Evolutionary conservation across 192 early-diverging fungal genomes (phyloP).

Genomic region (Glomus cerebriforme): DNA sequence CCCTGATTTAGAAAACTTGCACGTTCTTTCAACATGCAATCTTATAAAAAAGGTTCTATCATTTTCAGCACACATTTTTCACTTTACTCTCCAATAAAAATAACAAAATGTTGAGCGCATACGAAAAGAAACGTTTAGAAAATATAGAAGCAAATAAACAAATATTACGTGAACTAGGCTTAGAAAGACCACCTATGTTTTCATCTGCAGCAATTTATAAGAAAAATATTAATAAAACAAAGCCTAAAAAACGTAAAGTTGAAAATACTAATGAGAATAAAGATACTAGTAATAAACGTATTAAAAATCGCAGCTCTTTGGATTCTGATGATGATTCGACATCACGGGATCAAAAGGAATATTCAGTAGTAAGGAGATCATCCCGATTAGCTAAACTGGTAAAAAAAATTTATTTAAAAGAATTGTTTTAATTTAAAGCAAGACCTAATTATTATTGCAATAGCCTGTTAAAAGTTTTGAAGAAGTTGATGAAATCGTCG

Average conservation of each 20-base stretch:
- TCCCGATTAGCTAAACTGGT: no score
- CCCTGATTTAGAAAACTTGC: no score
- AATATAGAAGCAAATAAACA: conserved; percentile 35
- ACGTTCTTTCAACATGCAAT: no score
- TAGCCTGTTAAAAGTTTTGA: background rate
- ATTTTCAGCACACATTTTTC: no score
- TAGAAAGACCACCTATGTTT: background rate
- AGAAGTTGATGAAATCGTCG: background rate
- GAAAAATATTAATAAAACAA: background rate
- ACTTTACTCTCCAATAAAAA: no score
- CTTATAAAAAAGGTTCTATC: no score
- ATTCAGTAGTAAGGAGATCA: no score
- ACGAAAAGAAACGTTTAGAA: conserved; percentile 38
- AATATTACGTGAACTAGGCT: conserved; percentile 12
- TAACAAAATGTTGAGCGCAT: conserved; percentile 18
- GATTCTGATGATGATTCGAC: background rate
- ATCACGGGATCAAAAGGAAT: no score
- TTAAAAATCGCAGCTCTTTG: no score
- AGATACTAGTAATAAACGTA: background rate
- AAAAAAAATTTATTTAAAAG: background rate
- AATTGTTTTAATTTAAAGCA: no score
- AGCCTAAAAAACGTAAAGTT: background rate
- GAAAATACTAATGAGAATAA: background rate
- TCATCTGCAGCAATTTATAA: background rate
- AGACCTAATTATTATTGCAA: background rate